These are phyloP conservation scores for Blastobotrys indianensis DNA, from an alignment of 1,139 yeast genomes.

Conservation along the genomic window DNA sequence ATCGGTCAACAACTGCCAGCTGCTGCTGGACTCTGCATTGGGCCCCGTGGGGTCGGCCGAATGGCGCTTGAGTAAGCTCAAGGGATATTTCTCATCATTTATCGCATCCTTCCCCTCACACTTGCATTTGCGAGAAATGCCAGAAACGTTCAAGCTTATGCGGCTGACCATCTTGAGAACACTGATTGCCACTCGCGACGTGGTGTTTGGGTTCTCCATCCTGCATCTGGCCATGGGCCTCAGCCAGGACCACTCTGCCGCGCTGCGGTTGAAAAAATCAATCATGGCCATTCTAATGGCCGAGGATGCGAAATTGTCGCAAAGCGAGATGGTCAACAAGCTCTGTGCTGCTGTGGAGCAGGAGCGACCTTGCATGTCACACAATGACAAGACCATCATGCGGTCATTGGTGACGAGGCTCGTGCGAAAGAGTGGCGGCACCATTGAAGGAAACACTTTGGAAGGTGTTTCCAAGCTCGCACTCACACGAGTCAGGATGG, in stretches of 20 bases:
- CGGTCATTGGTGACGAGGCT: constrained; percentile 16
- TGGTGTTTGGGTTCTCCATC: constrained; percentile 22
- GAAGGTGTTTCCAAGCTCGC: constrained; percentile 22
- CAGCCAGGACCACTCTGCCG: constrained; percentile 15
- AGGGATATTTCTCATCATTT: constrained; percentile 2
- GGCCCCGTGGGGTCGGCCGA: neutral
- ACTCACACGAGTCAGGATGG: constrained; percentile 18
- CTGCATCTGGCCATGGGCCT: constrained; percentile 20
- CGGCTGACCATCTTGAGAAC: constrained; percentile 21
- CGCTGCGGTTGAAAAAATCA: constrained; percentile 19
- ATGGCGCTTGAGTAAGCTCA: constrained; percentile 3
- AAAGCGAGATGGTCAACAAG: constrained; percentile 13
- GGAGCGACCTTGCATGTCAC: constrained; percentile 22
- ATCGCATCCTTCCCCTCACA: constrained; percentile 18
- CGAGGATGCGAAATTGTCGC: constrained; percentile 11
- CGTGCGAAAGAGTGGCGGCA: constrained; percentile 12
- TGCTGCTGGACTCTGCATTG: neutral
- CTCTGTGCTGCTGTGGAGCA: constrained; percentile 15
- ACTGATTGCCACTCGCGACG: constrained; percentile 20
- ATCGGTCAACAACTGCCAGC: neutral
- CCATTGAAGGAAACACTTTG: constrained; percentile 10
- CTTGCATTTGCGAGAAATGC: constrained; percentile 13
- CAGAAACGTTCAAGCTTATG: constrained; percentile 22
- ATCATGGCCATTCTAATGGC: constrained; percentile 15
- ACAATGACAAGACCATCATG: constrained; percentile 17